phyloP scores from a whole-genome alignment of 495 filamentous ascomycete genomes.

The Neurospora pannonica region DNA sequence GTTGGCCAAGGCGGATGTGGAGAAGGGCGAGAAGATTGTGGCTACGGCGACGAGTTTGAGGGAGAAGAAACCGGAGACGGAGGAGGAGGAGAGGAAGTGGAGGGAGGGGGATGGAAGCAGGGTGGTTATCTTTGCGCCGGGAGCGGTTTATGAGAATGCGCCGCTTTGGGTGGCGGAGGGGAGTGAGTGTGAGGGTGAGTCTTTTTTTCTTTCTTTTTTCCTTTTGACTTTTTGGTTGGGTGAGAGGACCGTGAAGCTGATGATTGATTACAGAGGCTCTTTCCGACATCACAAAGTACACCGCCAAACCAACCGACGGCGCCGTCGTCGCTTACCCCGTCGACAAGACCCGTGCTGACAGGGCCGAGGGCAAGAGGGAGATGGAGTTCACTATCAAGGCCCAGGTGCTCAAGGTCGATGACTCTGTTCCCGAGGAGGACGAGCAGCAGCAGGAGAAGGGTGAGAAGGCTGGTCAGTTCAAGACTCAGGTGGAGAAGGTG shows the following conservation, averaged over 20 bases:
- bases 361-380: slow-evolving; percentile 7
- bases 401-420: slow-evolving; percentile 13
- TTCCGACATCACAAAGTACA: slow-evolving; percentile 22
- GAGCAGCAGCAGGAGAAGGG: background rate
- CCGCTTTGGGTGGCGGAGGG: slow-evolving; percentile 27
- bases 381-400: slow-evolving; percentile 24
- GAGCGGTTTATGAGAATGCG: slow-evolving; percentile 21
- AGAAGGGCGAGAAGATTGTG: slow-evolving; percentile 5
- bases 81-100: background rate
- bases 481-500: background rate
- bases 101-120: background rate
- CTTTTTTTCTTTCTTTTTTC: background rate
- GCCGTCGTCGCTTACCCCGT: slow-evolving; percentile 24
- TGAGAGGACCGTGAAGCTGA: too few species aligned
- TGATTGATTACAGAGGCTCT: slow-evolving; percentile 11
- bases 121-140: slow-evolving; percentile 26
- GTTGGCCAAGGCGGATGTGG: slow-evolving; percentile 8
- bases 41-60: slow-evolving; percentile 5
- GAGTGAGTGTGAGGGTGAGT: slow-evolving; percentile 23
- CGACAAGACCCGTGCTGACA: slow-evolving; percentile 13
- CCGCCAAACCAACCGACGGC: slow-evolving; percentile 13
- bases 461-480: background rate
- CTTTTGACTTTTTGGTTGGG: too few species aligned
- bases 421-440: background rate
- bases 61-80: slow-evolving; percentile 10